Conservation (phyloP, 495 filamentous ascomycete species). For the Aspergillus nanangensis region DNA sequence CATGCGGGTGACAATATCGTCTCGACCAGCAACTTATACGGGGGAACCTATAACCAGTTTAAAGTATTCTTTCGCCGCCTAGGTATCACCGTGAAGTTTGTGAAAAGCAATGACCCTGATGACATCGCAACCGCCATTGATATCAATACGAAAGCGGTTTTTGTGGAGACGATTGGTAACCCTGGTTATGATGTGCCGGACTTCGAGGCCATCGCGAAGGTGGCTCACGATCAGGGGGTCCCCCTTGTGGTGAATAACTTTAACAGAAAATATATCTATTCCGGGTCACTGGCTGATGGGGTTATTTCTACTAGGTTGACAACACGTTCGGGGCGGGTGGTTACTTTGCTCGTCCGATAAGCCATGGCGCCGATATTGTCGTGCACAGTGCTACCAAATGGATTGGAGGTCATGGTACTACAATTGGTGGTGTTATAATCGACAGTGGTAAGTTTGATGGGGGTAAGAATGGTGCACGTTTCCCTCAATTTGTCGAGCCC, state of each 20-base stretch:
- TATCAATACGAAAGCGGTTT: slow-evolving; percentile 91
- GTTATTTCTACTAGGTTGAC: slow-evolving; percentile 72
- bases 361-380: slow-evolving; percentile 91
- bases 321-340: slow-evolving; percentile 98
- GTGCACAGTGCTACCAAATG: slow-evolving; percentile 97
- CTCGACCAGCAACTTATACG: slow-evolving; percentile 88
- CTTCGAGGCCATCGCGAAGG: slow-evolving; percentile 76
- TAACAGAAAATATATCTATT: too few species aligned
- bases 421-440: slow-evolving; percentile 84
- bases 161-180: slow-evolving; percentile 94
- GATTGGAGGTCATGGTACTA: slow-evolving; percentile 98
- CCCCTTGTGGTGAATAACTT: slow-evolving; percentile 80
- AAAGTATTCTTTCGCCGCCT: slow-evolving; percentile 86
- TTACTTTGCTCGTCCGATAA: slow-evolving; percentile 83
- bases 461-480: slow-evolving; percentile 81
- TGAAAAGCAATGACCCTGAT: slow-evolving; percentile 74
- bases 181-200: slow-evolving; percentile 95
- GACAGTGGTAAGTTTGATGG: slow-evolving; percentile 97
- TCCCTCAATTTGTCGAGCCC: slow-evolving; percentile 92
- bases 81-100: slow-evolving; percentile 88
- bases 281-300: too few species aligned
- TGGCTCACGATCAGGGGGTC: slow-evolving; percentile 75
- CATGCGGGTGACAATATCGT: slow-evolving; percentile 92
- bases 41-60: slow-evolving; percentile 97
- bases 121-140: slow-evolving; percentile 86